Base-by-base conservation (phyloP, 805 yeast species). In the Saccharomycopsis sp. region DNA sequence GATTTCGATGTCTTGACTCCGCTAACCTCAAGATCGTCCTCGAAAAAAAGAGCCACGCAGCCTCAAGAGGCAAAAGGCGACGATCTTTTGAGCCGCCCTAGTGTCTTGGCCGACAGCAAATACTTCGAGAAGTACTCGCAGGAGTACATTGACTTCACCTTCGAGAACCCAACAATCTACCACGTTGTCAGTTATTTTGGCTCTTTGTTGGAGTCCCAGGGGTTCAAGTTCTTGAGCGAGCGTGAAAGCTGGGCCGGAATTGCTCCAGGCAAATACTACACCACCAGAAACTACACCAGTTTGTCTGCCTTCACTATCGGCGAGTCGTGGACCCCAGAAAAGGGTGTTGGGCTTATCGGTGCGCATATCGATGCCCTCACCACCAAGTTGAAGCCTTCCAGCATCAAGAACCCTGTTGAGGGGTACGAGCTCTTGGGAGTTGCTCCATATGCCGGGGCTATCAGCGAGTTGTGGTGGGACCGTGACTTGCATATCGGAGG, bases 401-500 rank as follows among this genome's bases (percentile, higher is more conserved):
- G 92, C 15, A 74, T 74, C 60, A 85, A 84, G 66, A 66, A 68
- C 5, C 72, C 76, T 8, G 81, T 84, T 15, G 91, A 87, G 58
- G 95, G 95, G 34, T 89, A 80, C 69, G 89, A 87, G 63, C 71
- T 85, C 52, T 73, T 89, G 34, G 97, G 95, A 3, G 89, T 87
- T 46, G 92, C 96, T 0, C 90, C 92, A 1, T 89, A 89, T 68
- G 82, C 89, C 20, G 94, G 94, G 37, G 84, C 88, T 1, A 70
- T 86, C 63, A 73, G 76, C 34, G 76, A 76, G 21, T 70, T 81
- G 48, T 86, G 95, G 91, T 82, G 88, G 78, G 96, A 89, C 70
- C 80, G 96, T 68, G 97, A 89, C 69, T 78, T 89, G 60, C 94
- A 95, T 51, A 70, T 89, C 61, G 96, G 91, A 54, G 97, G 97